Evolutionary conservation across 306 rosid species (phyloP).

Genomic region (Casuarina glauca): DNA sequence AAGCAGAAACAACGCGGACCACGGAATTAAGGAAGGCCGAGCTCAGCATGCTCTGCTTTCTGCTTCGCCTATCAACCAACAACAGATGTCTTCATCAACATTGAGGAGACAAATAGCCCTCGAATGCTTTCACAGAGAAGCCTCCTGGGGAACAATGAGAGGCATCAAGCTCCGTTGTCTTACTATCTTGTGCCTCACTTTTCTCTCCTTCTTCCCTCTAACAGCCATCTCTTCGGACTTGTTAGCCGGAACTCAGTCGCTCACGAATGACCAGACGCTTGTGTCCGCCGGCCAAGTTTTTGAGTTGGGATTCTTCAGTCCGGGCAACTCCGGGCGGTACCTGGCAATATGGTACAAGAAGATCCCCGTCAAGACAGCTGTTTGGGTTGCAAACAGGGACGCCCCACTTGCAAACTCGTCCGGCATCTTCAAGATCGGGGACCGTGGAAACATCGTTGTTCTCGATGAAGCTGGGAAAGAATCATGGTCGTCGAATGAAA

Average conservation of each 20-base stretch:
- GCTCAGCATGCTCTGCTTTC: constrained; percentile 24
- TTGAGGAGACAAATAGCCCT: constrained; percentile 21
- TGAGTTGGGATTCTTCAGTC: constrained; percentile 54
- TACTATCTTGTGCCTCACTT: constrained; percentile 25
- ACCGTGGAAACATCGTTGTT: constrained; percentile 43
- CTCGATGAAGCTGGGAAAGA: constrained; percentile 11
- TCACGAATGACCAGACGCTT: constrained; percentile 47
- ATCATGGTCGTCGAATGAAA: constrained; percentile 53
- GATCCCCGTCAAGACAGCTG: constrained; percentile 23
- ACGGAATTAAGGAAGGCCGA: not conserved
- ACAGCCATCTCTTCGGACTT: constrained; percentile 35
- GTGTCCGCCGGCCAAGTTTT: constrained; percentile 39
- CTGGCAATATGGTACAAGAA: constrained; percentile 71
- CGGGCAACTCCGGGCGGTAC: constrained; percentile 35
- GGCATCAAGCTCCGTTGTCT: constrained; percentile 19
- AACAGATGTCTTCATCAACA: constrained; percentile 22
- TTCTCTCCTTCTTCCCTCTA: constrained; percentile 26
- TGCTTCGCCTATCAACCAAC: constrained; percentile 5
- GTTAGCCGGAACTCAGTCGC: constrained; percentile 45
- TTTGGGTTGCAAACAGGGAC: constrained; percentile 88
- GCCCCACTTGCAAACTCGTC: constrained; percentile 44
- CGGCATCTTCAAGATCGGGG: constrained; percentile 36
- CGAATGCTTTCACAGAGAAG: constrained; percentile 5
- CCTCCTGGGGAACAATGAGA: constrained; percentile 40
- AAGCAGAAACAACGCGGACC: constrained; percentile 9